Conservation (phyloP, 164 flowering plant genomes). For the Malania oleifera region DNA sequence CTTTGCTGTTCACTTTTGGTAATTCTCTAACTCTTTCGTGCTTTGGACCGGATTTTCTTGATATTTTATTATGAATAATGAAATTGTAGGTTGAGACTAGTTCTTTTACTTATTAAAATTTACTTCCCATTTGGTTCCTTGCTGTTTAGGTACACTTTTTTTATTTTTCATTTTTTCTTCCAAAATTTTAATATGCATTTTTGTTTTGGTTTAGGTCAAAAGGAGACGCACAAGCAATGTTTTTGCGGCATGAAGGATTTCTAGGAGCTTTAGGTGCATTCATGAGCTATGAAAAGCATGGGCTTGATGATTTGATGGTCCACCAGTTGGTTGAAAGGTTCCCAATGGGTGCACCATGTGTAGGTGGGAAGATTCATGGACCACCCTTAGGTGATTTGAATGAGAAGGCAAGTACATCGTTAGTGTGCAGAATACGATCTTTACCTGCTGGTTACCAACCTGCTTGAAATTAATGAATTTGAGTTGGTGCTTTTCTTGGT, state of each 20-base stretch:
- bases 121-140: not conserved
- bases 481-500: not conserved
- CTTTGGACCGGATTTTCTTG: not conserved
- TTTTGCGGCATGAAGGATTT: slow-evolving; percentile 96
- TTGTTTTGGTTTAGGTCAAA: slow-evolving; percentile 61
- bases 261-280: slow-evolving; percentile 98
- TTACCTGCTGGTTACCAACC: not conserved
- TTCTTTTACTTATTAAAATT: not conserved
- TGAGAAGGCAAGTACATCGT: slow-evolving; percentile 67
- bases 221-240: slow-evolving; percentile 87
- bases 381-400: slow-evolving; percentile 87
- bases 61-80: slow-evolving; percentile 5
- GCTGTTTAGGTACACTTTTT: too few relatives aligned
- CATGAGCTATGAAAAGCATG: slow-evolving; percentile 97
- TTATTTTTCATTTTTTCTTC: not conserved
- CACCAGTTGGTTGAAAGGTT: slow-evolving; percentile 98
- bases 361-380: slow-evolving; percentile 90
- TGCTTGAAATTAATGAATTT: not conserved
- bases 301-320: slow-evolving; percentile 91
- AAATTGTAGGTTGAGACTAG: not conserved
- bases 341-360: slow-evolving; percentile 97
- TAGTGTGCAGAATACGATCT: not conserved
- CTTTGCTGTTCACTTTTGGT: slow-evolving; percentile 96
- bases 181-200: slow-evolving; percentile 7
- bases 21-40: slow-evolving; percentile 9